A percentile compares a stretch with the other conserved stretches of the same genome.
phyloP scores from a whole-genome alignment of 352 stramenopile species.

The Aphanomyces invadans region DNA sequence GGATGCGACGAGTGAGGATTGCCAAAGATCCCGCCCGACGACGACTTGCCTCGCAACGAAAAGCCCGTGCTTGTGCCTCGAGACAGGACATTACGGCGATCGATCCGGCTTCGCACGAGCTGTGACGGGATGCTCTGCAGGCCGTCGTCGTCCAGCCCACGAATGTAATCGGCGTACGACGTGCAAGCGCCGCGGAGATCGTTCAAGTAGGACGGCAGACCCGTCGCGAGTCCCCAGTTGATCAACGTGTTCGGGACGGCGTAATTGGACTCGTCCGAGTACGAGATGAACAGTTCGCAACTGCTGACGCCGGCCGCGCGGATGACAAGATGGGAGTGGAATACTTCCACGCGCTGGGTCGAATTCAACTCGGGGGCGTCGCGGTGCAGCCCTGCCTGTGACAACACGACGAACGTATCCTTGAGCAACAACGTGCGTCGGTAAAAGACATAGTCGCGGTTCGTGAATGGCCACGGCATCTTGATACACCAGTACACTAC shows the following conservation, averaged over 20 bases:
- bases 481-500: conserved; percentile 55
- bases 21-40: background rate
- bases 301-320: conserved; percentile 44
- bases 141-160: conserved; percentile 37
- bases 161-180: conserved; percentile 44
- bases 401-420: conserved; percentile 57
- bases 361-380: conserved; percentile 34
- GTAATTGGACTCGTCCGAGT: conserved; percentile 74
- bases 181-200: conserved; percentile 49
- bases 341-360: conserved; percentile 59
- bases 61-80: too few species aligned
- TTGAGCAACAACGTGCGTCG: conserved; percentile 51
- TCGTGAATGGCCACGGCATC: conserved; percentile 57
- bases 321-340: conserved; percentile 48
- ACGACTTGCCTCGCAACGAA: background rate
- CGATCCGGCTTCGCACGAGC: conserved; percentile 30
- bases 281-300: conserved; percentile 68
- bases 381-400: conserved; percentile 44
- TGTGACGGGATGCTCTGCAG: conserved; percentile 42
- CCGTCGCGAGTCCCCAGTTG: conserved; percentile 44
- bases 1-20: background rate
- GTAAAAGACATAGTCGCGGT: conserved; percentile 74
- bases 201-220: conserved; percentile 56
- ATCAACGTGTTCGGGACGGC: conserved; percentile 64
- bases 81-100: background rate